Conservation (phyloP, 352 stramenopile genomes). For the Phytophthora sp. region DNA sequence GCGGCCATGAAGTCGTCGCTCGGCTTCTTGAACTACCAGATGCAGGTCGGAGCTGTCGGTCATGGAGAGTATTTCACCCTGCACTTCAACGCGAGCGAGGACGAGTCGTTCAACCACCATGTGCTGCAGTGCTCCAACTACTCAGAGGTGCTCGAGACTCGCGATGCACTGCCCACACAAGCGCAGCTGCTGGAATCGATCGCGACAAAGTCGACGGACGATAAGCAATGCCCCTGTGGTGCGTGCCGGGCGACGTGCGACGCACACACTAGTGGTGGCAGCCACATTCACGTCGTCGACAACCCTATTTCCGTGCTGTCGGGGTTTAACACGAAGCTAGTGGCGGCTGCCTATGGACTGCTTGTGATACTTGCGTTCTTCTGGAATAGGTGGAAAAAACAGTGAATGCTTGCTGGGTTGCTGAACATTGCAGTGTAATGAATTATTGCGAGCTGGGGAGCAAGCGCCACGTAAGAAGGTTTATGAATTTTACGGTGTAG, state of each 20-base stretch:
- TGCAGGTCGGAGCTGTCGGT: constrained; percentile 85
- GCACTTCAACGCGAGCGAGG: constrained; percentile 58
- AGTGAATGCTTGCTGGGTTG: no score
- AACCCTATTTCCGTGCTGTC: constrained; percentile 74
- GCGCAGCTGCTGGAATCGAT: constrained; percentile 76
- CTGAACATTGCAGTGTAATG: no score
- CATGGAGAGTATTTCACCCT: constrained; percentile 90
- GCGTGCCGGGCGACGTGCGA: constrained; percentile 76
- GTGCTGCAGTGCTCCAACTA: constrained; percentile 84
- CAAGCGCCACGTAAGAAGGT: no score
- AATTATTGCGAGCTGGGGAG: no score
- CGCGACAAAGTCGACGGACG: constrained; percentile 38
- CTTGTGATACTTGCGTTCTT: constrained; percentile 43
- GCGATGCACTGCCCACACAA: constrained; percentile 58
- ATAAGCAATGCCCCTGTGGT: constrained; percentile 81
- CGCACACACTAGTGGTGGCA: constrained; percentile 36
- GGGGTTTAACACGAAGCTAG: constrained; percentile 68
- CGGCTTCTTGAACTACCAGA: constrained; percentile 90
- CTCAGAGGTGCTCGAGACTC: constrained; percentile 50
- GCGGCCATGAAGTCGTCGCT: constrained; percentile 84
- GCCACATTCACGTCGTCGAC: constrained; percentile 58
- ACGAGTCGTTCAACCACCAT: constrained; percentile 56
- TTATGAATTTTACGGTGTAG: no score
- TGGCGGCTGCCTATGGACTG: constrained; percentile 62
- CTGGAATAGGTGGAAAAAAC: constrained; percentile 49